Evolutionary conservation across 805 yeast species (phyloP).

Genomic region (Zygotorulaspora danielsina): DNA sequence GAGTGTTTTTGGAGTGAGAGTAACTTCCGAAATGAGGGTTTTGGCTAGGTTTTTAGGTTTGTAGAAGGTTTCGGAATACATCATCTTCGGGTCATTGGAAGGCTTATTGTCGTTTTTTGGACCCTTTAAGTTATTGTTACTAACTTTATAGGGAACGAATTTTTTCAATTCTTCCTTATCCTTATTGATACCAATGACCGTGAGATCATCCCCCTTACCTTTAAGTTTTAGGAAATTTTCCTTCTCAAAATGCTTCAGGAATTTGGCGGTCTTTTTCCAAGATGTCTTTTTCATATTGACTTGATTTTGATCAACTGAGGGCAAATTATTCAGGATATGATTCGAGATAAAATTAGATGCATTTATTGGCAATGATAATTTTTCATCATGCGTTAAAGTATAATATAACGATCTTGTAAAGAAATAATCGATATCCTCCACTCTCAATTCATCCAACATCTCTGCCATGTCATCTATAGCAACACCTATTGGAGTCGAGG

Average conservation of each 20-base stretch:
- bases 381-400: constrained; percentile 51
- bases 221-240: constrained; percentile 61
- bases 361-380: constrained; percentile 58
- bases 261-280: constrained; percentile 87
- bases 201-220: constrained; percentile 80
- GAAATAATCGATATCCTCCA: constrained; percentile 69
- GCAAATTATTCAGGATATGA: constrained; percentile 67
- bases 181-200: constrained; percentile 49
- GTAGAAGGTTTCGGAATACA: constrained; percentile 41
- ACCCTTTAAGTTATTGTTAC: constrained; percentile 15
- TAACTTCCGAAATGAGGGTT: constrained; percentile 43
- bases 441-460: constrained; percentile 40
- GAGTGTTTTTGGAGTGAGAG: constrained; percentile 37
- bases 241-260: constrained; percentile 82
- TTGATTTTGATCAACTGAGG: constrained; percentile 50
- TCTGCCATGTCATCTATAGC: constrained; percentile 36
- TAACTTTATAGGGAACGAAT: constrained; percentile 61
- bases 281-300: constrained; percentile 72
- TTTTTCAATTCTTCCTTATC: constrained; percentile 47
- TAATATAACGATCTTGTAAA: constrained; percentile 68
- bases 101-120: constrained; percentile 11
- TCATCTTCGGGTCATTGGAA: constrained; percentile 29
- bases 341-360: constrained; percentile 74
- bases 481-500: constrained; percentile 9
- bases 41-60: constrained; percentile 53